Conservation (phyloP, 257 asterid species). For the Nicotiana benthamiana region DNA sequence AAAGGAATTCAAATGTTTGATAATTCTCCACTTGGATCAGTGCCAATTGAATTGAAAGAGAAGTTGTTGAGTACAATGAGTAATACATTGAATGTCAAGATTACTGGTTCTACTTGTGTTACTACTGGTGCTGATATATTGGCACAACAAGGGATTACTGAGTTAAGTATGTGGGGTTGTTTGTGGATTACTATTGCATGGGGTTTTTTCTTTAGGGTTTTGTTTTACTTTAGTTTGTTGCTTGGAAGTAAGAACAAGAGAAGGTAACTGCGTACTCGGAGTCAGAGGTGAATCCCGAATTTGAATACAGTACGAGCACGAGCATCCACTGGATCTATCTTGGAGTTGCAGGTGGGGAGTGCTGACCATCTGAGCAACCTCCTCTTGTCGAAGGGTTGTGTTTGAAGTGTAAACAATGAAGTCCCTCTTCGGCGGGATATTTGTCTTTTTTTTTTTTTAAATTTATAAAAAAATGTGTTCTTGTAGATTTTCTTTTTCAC, state of each 20-base stretch:
- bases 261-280: constrained; percentile 11
- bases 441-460: neutral
- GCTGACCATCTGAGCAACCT: neutral
- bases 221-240: constrained; percentile 62
- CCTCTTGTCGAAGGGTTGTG: neutral
- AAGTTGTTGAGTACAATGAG: constrained; percentile 51
- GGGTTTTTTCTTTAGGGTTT: constrained; percentile 74
- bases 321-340: neutral
- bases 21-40: constrained; percentile 42
- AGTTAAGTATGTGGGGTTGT: constrained; percentile 54
- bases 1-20: constrained; percentile 69
- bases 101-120: constrained; percentile 54
- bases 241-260: constrained; percentile 75
- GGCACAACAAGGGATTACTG: constrained; percentile 69
- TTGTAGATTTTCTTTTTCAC: neutral
- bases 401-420: neutral
- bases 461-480: neutral
- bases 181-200: constrained; percentile 63
- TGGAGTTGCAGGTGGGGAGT: no score
- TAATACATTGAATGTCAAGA: constrained; percentile 42
- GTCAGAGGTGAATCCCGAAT: neutral
- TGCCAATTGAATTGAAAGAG: constrained; percentile 43
- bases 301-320: neutral
- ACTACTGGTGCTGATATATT: constrained; percentile 69
- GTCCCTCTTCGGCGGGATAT: neutral